These are phyloP conservation scores for Boletus sp. DNA, from an alignment of 768 basidiomycete genomes.

Conservation along the genomic window DNA sequence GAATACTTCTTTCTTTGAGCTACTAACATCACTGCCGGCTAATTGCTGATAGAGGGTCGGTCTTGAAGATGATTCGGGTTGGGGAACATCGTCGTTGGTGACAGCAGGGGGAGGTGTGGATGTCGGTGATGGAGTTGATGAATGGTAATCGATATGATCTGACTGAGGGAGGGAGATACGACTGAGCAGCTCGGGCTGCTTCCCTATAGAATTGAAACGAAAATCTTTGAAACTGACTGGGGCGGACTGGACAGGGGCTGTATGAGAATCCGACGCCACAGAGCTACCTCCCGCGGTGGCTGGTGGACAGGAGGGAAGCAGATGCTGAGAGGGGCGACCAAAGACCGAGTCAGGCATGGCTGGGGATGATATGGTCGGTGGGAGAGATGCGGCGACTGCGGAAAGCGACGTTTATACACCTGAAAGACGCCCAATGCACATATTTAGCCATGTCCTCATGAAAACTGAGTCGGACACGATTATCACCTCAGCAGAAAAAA, in stretches of 20 bases:
- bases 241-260: constrained; percentile 10
- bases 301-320: constrained; percentile 17
- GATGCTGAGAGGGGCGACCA: constrained; percentile 24
- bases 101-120: constrained; percentile 5
- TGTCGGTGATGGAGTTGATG: constrained; percentile 23
- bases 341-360: constrained; percentile 30
- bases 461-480: neutral
- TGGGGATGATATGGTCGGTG: constrained; percentile 6
- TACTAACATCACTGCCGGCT: neutral
- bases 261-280: neutral
- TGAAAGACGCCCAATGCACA: constrained; percentile 7
- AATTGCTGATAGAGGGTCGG: constrained; percentile 23
- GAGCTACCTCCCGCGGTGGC: neutral
- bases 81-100: neutral
- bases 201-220: constrained; percentile 52
- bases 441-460: constrained; percentile 15
- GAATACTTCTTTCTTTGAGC: neutral
- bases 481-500: constrained; percentile 17
- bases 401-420: neutral
- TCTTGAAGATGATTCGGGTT: constrained; percentile 14
- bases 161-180: constrained; percentile 42
- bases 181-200: constrained; percentile 48
- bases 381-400: constrained; percentile 12
- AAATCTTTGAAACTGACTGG: constrained; percentile 38
- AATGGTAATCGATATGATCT: constrained; percentile 24